Conservation (phyloP, 805 yeast genomes). For the Candida coleopterorum region DNA sequence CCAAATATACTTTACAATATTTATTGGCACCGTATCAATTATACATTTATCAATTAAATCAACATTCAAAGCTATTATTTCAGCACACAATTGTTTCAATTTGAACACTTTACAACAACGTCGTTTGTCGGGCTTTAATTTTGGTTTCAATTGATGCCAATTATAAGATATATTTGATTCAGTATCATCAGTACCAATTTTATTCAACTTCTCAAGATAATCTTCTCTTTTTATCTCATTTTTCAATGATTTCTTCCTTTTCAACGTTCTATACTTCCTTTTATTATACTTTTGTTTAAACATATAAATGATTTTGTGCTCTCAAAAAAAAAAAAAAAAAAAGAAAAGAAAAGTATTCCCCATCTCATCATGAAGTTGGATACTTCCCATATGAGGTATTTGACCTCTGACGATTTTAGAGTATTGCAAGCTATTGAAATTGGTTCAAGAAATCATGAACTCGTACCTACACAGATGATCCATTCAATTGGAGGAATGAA, state of each 20-base stretch:
- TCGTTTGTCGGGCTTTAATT: background rate
- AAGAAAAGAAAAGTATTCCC: too few relatives aligned
- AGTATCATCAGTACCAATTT: background rate
- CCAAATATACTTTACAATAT: constrained; percentile 33
- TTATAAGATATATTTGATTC: constrained; percentile 12
- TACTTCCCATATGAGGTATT: constrained; percentile 87
- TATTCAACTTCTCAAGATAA: background rate
- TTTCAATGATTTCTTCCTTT: constrained; percentile 1
- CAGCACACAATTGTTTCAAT: constrained; percentile 23
- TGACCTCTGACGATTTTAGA: constrained; percentile 85
- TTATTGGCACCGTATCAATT: constrained; percentile 18
- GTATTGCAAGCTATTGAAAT: constrained; percentile 84
- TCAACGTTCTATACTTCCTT: background rate
- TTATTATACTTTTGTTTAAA: constrained; percentile 4
- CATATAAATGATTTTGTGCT: background rate
- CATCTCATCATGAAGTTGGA: constrained; percentile 72
- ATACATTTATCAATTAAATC: constrained; percentile 15
- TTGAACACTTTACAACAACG: background rate
- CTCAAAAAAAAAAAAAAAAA: too few relatives aligned
- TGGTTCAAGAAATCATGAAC: constrained; percentile 90
- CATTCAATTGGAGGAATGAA: constrained; percentile 74
- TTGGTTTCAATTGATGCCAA: constrained; percentile 13
- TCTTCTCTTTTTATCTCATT: background rate
- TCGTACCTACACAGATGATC: constrained; percentile 86
- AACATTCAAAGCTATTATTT: constrained; percentile 24